Percentiles rank a stretch among this genome's conserved stretches.
phyloP scores from a whole-genome alignment of 345 rosid species.

The Carallia brachiata region DNA sequence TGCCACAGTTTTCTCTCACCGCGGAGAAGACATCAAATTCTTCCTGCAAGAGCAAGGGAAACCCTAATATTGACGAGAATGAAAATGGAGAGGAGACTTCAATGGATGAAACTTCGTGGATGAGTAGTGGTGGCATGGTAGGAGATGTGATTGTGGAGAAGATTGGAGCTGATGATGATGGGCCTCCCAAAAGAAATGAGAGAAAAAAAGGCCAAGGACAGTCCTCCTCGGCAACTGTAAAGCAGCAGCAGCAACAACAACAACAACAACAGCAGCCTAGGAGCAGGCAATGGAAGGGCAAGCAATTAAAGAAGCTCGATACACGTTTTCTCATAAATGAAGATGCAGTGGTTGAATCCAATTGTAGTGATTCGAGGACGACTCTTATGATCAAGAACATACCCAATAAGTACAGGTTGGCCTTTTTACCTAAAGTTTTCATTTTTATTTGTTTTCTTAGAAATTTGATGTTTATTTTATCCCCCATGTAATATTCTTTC shows the following conservation, averaged over 20 bases:
- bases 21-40: no score
- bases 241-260: no score
- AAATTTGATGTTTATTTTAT: neutral
- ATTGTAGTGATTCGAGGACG: constrained; percentile 63
- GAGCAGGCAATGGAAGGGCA: constrained; percentile 48
- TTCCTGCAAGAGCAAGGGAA: constrained; percentile 9
- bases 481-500: neutral
- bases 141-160: constrained; percentile 15
- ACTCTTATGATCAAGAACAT: constrained; percentile 98
- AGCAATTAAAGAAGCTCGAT: constrained; percentile 42
- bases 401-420: constrained; percentile 90
- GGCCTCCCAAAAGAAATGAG: constrained; percentile 26
- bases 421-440: neutral
- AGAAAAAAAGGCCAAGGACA: constrained; percentile 31
- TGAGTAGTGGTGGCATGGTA: constrained; percentile 10
- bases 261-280: constrained; percentile 31
- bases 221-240: constrained; percentile 1
- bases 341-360: constrained; percentile 47
- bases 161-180: constrained; percentile 1
- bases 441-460: no score
- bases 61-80: constrained; percentile 24
- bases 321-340: constrained; percentile 57
- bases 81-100: neutral
- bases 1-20: constrained; percentile 12
- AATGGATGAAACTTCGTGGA: constrained; percentile 32